Evolutionary conservation across 139 green algal species (phyloP).

Genomic region (Parachlorella kessleri): DNA sequence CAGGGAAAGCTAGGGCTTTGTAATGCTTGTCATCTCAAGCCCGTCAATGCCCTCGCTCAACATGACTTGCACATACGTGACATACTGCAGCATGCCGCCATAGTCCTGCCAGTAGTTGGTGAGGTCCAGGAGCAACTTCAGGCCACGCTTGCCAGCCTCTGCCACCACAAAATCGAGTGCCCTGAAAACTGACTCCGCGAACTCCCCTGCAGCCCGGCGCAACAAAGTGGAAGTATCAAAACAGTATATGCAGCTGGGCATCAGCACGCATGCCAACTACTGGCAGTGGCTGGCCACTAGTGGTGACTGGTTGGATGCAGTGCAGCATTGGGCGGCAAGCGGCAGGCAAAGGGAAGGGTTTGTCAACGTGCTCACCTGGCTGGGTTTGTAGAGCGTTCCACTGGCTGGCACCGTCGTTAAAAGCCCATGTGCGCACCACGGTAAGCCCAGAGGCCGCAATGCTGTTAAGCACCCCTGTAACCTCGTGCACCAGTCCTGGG

Average conservation of each 20-base stretch:
- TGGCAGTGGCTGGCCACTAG: no score
- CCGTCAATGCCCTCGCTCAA: no score
- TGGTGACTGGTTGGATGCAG: no score
- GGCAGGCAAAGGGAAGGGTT: no score
- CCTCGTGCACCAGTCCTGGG: constrained; percentile 26
- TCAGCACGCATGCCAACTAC: no score
- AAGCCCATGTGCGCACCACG: constrained; percentile 58
- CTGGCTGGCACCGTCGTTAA: constrained; percentile 57
- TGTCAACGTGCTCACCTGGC: constrained; percentile 34
- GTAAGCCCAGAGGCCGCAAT: constrained; percentile 34
- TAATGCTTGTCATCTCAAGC: no score
- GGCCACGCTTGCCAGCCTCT: constrained; percentile 37
- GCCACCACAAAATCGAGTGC: constrained; percentile 70
- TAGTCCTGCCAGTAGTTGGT: constrained; percentile 80
- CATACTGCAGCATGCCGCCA: constrained; percentile 81
- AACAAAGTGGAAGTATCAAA: no score
- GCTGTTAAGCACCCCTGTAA: constrained; percentile 45
- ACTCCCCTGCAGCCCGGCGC: constrained; percentile 37
- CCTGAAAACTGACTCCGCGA: constrained; percentile 44
- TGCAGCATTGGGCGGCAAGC: no score
- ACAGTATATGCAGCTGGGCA: no score
- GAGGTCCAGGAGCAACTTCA: constrained; percentile 66
- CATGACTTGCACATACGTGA: constrained; percentile 48
- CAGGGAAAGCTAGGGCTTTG: no score
- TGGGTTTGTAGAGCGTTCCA: constrained; percentile 73